Evolutionary conservation across 2,329 filamentous ascomycete species (phyloP).

Genomic region (Scedosporium dehoogii): DNA sequence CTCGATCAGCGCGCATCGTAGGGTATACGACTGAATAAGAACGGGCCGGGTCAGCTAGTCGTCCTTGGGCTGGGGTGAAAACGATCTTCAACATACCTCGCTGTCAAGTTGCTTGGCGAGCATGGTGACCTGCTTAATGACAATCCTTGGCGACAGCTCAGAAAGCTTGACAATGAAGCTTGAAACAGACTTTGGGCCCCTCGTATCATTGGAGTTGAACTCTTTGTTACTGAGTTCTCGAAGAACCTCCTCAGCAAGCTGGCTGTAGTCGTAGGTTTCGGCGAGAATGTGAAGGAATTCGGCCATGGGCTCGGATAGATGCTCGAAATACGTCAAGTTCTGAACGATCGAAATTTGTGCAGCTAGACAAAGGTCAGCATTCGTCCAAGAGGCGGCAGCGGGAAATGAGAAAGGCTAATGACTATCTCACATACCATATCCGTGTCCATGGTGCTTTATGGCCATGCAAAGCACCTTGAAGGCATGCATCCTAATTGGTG

Average conservation of each 20-base stretch:
- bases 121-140: constrained; percentile 96
- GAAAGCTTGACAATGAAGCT: constrained; percentile 89
- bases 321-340: constrained; percentile 95
- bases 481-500: constrained; percentile 84
- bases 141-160: constrained; percentile 78
- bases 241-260: constrained; percentile 86
- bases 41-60: not conserved
- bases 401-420: not conserved
- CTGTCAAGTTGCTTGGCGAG: constrained; percentile 91
- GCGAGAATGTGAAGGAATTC: constrained; percentile 93
- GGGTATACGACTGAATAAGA: constrained; percentile 63
- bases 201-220: constrained; percentile 93
- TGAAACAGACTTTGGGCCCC: constrained; percentile 92
- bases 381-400: not conserved
- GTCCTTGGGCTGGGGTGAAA: not conserved
- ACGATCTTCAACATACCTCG: constrained; percentile 46
- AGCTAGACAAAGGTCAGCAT: constrained; percentile 40
- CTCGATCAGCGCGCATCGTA: constrained; percentile 89
- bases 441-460: constrained; percentile 95
- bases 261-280: constrained; percentile 95
- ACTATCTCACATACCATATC: constrained; percentile 56
- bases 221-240: constrained; percentile 95
- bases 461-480: constrained; percentile 96
- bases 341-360: constrained; percentile 98
- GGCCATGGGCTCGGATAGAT: constrained; percentile 97